These are phyloP conservation scores for Metschnikowia kofuensis DNA, from an alignment of 805 yeast genomes.

Conservation along the genomic window DNA sequence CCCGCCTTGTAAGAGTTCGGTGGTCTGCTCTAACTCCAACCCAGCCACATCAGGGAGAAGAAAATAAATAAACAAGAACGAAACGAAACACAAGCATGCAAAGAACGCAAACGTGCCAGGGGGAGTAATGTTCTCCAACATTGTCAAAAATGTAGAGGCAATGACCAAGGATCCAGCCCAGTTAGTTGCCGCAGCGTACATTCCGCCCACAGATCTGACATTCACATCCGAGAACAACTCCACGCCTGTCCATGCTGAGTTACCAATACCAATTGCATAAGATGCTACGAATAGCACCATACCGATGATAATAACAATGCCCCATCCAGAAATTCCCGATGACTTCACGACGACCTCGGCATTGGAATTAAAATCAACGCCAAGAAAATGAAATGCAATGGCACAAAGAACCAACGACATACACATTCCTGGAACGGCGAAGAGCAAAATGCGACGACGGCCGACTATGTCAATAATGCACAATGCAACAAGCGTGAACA, in stretches of 20 bases:
- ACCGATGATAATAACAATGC: conserved; percentile 76
- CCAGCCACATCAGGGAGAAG: conserved; percentile 92
- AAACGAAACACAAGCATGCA: conserved; percentile 73
- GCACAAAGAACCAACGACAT: conserved; percentile 75
- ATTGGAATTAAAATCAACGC: conserved; percentile 52
- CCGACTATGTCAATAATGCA: conserved; percentile 85
- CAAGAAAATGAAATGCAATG: conserved; percentile 85
- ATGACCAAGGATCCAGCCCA: conserved; percentile 94
- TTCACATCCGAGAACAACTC: conserved; percentile 87
- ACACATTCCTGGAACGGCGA: conserved; percentile 86
- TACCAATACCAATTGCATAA: conserved; percentile 94
- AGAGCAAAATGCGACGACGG: conserved; percentile 73
- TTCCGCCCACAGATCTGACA: conserved; percentile 89
- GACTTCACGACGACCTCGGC: conserved; percentile 37
- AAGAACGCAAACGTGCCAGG: conserved; percentile 91
- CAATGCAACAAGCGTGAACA: conserved; percentile 83
- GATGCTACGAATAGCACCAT: conserved; percentile 87
- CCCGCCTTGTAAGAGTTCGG: conserved; percentile 74
- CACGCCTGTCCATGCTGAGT: conserved; percentile 97
- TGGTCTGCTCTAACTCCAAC: conserved; percentile 88
- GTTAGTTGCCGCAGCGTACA: conserved; percentile 87
- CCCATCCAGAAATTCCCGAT: conserved; percentile 73
- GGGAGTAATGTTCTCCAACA: conserved; percentile 91
- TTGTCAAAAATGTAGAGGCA: conserved; percentile 88
- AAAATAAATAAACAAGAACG: conserved; percentile 74